phyloP scores from a whole-genome alignment of 2,329 filamentous ascomycete genomes.

The Neocucurbitaria cava region DNA sequence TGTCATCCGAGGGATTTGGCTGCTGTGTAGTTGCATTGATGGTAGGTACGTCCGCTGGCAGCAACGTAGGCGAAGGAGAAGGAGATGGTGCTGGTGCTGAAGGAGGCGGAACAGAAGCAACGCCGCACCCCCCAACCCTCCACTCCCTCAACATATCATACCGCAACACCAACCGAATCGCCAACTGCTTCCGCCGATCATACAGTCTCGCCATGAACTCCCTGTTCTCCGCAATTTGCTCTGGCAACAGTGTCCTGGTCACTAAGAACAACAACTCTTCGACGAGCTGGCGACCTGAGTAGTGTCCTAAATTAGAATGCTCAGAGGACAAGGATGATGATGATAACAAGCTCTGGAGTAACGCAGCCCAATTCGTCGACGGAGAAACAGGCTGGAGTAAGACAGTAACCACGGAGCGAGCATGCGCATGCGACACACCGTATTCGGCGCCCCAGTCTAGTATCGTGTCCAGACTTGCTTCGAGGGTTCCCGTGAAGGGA shows the following conservation, averaged over 20 bases:
- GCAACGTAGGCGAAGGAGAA: conserved; percentile 2
- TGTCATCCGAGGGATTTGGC: too few species aligned
- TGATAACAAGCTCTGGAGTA: conserved; percentile 8
- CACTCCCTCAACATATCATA: conserved; percentile 39
- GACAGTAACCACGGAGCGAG: conserved; percentile 3
- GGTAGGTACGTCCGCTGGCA: too few species aligned
- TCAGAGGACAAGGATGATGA: too few species aligned
- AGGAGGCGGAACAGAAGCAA: conserved; percentile 13
- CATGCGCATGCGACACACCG: not conserved
- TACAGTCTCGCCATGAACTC: conserved; percentile 25
- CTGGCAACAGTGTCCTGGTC: conserved; percentile 33
- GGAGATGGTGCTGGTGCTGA: too few species aligned
- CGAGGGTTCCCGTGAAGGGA: conserved; percentile 31
- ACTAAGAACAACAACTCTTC: conserved; percentile 31
- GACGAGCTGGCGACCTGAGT: conserved; percentile 4
- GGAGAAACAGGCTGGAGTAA: conserved; percentile 11
- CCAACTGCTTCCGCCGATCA: conserved; percentile 22
- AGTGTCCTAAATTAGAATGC: not conserved
- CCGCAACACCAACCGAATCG: conserved; percentile 26
- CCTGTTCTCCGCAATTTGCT: conserved; percentile 36
- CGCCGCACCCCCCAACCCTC: conserved; percentile 13
- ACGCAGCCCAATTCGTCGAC: conserved; percentile 18
- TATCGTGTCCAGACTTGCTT: conserved; percentile 30
- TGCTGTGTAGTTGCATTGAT: too few species aligned
- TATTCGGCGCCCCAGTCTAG: conserved; percentile 14